These are phyloP conservation scores for Cetradonia linearis DNA, from an alignment of 495 filamentous ascomycete species.

Conservation along the genomic window DNA sequence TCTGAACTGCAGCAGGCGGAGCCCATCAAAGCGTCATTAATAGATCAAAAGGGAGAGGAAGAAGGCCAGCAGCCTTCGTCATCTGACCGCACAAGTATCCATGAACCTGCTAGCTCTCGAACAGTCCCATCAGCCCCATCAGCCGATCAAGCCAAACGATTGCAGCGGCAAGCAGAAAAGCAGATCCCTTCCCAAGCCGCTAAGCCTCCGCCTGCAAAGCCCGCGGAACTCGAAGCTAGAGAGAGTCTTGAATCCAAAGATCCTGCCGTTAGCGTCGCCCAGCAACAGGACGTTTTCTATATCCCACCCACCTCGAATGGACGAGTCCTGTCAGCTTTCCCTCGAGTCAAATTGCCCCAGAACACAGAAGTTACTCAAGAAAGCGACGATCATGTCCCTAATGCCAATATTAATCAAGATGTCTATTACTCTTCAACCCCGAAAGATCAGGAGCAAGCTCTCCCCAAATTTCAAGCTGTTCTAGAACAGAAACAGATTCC, in stretches of 20 bases:
- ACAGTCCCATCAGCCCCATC: conserved; percentile 20
- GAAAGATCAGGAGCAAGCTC: conserved; percentile 20
- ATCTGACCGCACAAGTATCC: conserved; percentile 29
- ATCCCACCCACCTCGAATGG: conserved; percentile 37
- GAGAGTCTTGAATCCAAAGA: conserved; percentile 14
- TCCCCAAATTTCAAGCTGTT: conserved; percentile 22
- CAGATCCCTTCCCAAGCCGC: conserved; percentile 44
- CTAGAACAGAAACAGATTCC: conserved; percentile 38
- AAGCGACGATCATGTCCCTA: conserved; percentile 27
- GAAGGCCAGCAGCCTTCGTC: conserved; percentile 26
- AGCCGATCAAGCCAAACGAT: conserved; percentile 35
- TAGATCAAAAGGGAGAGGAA: conserved; percentile 6
- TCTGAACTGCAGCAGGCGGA: conserved; percentile 21
- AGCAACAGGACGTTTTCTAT: conserved; percentile 52
- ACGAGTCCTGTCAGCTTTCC: conserved; percentile 44
- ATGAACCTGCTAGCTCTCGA: conserved; percentile 30
- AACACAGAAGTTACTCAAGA: conserved; percentile 38
- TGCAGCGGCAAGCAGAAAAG: conserved; percentile 44
- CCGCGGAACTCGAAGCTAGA: conserved; percentile 22
- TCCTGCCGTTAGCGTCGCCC: conserved; percentile 32
- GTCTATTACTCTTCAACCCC: conserved; percentile 39
- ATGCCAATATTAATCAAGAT: conserved; percentile 46
- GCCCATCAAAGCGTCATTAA: conserved; percentile 23
- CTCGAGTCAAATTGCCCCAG: conserved; percentile 50
- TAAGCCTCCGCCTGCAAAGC: conserved; percentile 29